Evolutionary conservation across 179 eudicot species (phyloP).

Genomic region (Corrigiola litoralis): DNA sequence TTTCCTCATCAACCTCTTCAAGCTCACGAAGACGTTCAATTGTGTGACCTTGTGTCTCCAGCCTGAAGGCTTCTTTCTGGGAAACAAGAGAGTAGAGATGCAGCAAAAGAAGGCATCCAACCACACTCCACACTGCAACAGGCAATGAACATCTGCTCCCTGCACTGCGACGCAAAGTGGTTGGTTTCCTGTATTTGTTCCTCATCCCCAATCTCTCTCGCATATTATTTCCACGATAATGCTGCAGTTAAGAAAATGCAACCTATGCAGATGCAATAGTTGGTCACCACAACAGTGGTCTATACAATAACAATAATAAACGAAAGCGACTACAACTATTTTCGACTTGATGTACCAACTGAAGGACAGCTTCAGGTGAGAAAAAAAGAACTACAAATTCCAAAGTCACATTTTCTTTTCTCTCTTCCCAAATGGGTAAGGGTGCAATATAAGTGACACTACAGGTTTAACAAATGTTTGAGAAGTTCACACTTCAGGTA

Average conservation of each 20-base stretch:
- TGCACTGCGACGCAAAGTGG: slow-evolving; percentile 79
- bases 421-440: neutral
- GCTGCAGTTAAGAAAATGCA: slow-evolving; percentile 58
- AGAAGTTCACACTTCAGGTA: neutral
- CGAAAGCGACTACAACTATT: neutral
- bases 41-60: slow-evolving; percentile 23
- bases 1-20: slow-evolving; percentile 77
- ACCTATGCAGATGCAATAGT: slow-evolving; percentile 58
- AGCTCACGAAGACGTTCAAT: slow-evolving; percentile 45
- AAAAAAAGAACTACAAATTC: neutral
- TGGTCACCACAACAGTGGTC: slow-evolving; percentile 35
- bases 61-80: slow-evolving; percentile 30
- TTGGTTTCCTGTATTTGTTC: slow-evolving; percentile 90
- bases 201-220: slow-evolving; percentile 62
- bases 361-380: neutral
- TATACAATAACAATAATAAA: slow-evolving; percentile 7
- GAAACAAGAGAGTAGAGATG: slow-evolving; percentile 52
- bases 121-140: slow-evolving; percentile 47
- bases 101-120: slow-evolving; percentile 60
- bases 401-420: neutral
- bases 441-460: neutral
- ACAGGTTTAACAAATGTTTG: neutral
- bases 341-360: neutral
- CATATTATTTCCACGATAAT: slow-evolving; percentile 51
- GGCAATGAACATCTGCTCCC: slow-evolving; percentile 65